A percentile compares a stretch with the other conserved stretches of the same genome.
These are phyloP conservation scores for Globisporangium radiosum DNA, from an alignment of 352 stramenopile species.

Conservation along the genomic window DNA sequence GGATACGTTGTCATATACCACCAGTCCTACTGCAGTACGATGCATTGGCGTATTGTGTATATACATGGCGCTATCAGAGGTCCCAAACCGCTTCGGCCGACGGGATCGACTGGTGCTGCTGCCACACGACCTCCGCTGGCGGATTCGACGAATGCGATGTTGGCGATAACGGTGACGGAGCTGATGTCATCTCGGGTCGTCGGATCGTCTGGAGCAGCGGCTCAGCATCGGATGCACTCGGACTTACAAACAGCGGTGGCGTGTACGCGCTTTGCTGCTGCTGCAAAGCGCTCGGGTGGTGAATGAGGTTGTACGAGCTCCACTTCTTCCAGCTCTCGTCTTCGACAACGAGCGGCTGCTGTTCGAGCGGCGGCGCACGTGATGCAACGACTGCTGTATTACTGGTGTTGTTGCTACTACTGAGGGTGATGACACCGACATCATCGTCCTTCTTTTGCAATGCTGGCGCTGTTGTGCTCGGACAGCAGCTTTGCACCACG, in stretches of 20 bases:
- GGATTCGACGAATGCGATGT: not conserved
- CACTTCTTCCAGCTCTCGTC: slow-evolving; percentile 80
- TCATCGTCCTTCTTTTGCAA: slow-evolving; percentile 15
- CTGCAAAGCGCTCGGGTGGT: slow-evolving; percentile 26
- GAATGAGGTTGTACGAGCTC: slow-evolving; percentile 71
- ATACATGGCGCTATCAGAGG: slow-evolving; percentile 22
- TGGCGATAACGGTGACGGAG: not conserved
- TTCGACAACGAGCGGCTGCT: slow-evolving; percentile 61
- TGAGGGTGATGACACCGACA: not conserved
- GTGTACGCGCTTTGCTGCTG: slow-evolving; percentile 32
- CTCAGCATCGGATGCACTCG: not conserved
- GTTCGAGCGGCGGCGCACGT: not conserved
- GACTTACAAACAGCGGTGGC: slow-evolving; percentile 46
- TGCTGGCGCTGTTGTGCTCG: not conserved
- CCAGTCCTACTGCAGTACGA: not conserved
- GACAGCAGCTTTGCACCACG: slow-evolving; percentile 6
- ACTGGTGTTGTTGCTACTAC: not conserved
- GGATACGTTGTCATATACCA: not conserved
- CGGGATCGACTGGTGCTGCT: slow-evolving; percentile 18
- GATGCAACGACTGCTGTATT: too few species aligned
- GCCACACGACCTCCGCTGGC: slow-evolving; percentile 44
- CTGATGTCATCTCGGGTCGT: too few species aligned
- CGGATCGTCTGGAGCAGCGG: not conserved
- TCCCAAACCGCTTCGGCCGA: slow-evolving; percentile 69
- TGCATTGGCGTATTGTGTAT: too few species aligned